Percentiles rank a stretch among this genome's conserved stretches.
Conservation (phyloP, 768 basidiomycete genomes). For the Mycena metata region DNA sequence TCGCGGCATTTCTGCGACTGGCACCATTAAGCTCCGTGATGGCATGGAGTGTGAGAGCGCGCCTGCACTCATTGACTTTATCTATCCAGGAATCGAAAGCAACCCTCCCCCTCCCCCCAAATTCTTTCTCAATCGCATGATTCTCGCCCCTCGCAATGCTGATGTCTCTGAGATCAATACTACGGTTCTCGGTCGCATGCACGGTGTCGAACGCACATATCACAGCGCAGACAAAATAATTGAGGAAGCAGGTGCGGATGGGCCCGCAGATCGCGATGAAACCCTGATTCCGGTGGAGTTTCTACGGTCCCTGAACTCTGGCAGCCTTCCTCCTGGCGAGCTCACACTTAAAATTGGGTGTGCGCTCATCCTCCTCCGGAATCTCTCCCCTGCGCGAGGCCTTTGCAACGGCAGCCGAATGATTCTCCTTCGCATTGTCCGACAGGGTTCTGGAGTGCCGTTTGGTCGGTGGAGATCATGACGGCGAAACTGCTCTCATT, state of each 20-base stretch:
- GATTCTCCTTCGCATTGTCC: slow-evolving; percentile 42
- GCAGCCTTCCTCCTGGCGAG: slow-evolving; percentile 55
- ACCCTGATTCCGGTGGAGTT: slow-evolving; percentile 52
- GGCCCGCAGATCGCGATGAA: slow-evolving; percentile 38
- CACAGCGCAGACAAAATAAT: slow-evolving; percentile 48
- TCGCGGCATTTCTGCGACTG: slow-evolving; percentile 18
- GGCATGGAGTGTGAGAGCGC: slow-evolving; percentile 38
- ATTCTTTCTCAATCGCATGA: slow-evolving; percentile 52
- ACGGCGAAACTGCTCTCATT: slow-evolving; percentile 53
- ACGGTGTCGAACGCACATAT: slow-evolving; percentile 40
- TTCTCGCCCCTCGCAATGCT: slow-evolving; percentile 53
- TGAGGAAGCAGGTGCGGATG: slow-evolving; percentile 37
- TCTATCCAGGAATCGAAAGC: slow-evolving; percentile 39
- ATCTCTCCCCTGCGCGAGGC: slow-evolving; percentile 53
- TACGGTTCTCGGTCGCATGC: slow-evolving; percentile 40
- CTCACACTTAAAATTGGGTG: slow-evolving; percentile 49
- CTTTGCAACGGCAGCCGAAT: slow-evolving; percentile 56
- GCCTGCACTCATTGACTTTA: slow-evolving; percentile 46
- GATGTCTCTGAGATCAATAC: slow-evolving; percentile 55
- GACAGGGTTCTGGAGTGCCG: slow-evolving; percentile 52
- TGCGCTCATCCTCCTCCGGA: slow-evolving; percentile 60
- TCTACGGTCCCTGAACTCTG: slow-evolving; percentile 52
- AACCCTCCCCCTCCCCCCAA: slow-evolving; percentile 36
- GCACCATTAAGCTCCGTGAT: slow-evolving; percentile 14
- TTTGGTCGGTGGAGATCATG: slow-evolving; percentile 53